phyloP scores from a whole-genome alignment of 306 rosid genomes.

The Cicer cuneatum region DNA sequence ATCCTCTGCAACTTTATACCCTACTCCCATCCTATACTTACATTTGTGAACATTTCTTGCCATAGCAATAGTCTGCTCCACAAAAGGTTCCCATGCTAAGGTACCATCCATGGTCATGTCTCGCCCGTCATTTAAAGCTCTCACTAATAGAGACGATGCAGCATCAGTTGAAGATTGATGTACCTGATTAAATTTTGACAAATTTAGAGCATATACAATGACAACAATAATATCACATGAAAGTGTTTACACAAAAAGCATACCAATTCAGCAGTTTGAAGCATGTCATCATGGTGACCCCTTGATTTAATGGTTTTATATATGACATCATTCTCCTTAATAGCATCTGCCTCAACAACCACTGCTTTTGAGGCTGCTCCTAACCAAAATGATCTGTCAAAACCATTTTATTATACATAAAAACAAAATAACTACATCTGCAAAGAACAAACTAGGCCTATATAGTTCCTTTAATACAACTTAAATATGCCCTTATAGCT shows the following conservation, averaged over 20 bases:
- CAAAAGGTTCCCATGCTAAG: slow-evolving; percentile 88
- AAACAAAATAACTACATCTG: neutral
- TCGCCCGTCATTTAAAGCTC: slow-evolving; percentile 84
- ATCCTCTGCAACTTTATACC: slow-evolving; percentile 71
- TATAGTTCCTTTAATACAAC: neutral
- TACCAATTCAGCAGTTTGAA: slow-evolving; percentile 85
- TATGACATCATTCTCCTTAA: slow-evolving; percentile 82
- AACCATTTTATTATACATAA: slow-evolving; percentile 10
- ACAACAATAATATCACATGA: neutral
- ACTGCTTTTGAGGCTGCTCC: slow-evolving; percentile 65
- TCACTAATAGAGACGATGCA: slow-evolving; percentile 85
- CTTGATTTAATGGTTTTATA: slow-evolving; percentile 69
- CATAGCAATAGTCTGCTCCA: slow-evolving; percentile 82
- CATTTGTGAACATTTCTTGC: slow-evolving; percentile 77
- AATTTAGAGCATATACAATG: slow-evolving; percentile 2
- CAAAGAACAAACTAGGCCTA: neutral
- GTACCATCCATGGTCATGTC: slow-evolving; percentile 97
- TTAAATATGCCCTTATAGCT: neutral
- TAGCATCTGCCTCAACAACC: slow-evolving; percentile 95
- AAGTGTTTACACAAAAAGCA: neutral
- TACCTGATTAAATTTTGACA: slow-evolving; percentile 53
- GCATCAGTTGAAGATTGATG: slow-evolving; percentile 87
- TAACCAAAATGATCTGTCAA: slow-evolving; percentile 76
- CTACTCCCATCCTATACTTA: slow-evolving; percentile 86
- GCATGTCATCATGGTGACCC: slow-evolving; percentile 84